A percentile compares a stretch with the other conserved stretches of the same genome.
phyloP scores from a whole-genome alignment of 768 basidiomycete genomes.

The Phanerodontia chrysosporium region DNA sequence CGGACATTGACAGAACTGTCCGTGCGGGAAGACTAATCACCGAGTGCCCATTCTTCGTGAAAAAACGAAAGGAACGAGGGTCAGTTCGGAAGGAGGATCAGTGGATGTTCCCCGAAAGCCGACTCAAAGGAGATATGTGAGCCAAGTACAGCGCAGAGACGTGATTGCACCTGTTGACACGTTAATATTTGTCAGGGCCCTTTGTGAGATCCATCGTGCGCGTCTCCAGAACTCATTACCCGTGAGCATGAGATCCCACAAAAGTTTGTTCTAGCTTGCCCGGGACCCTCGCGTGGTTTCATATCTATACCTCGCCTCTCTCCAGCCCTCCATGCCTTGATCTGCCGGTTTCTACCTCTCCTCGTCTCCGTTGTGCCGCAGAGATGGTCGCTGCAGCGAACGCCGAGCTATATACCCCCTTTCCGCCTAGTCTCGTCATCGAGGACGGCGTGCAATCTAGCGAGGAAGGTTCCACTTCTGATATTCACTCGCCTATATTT shows the following conservation, averaged over 20 bases:
- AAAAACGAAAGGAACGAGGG: neutral
- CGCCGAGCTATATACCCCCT: constrained; percentile 55
- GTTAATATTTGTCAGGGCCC: constrained; percentile 24
- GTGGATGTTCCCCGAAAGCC: neutral
- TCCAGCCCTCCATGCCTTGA: constrained; percentile 28
- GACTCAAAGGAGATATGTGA: constrained; percentile 6
- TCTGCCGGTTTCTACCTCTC: constrained; percentile 20
- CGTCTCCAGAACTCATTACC: constrained; percentile 18
- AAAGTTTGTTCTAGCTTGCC: constrained; percentile 26
- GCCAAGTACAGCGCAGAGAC: constrained; percentile 9
- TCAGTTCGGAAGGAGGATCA: constrained; percentile 1
- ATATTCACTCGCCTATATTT: constrained; percentile 70
- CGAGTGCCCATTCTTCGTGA: neutral
- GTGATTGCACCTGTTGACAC: constrained; percentile 14
- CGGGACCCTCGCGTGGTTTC: constrained; percentile 28
- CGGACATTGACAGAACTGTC: neutral
- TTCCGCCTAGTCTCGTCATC: constrained; percentile 44
- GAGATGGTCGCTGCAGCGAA: constrained; percentile 54
- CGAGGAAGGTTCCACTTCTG: constrained; percentile 60
- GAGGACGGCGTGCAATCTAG: constrained; percentile 71
- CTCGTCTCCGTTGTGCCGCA: constrained; percentile 19
- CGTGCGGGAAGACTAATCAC: neutral
- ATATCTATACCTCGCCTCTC: constrained; percentile 24
- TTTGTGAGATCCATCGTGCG: constrained; percentile 27
- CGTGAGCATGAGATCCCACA: constrained; percentile 16